Conservation (phyloP, 805 yeast genomes). For the Candida anglica region DNA sequence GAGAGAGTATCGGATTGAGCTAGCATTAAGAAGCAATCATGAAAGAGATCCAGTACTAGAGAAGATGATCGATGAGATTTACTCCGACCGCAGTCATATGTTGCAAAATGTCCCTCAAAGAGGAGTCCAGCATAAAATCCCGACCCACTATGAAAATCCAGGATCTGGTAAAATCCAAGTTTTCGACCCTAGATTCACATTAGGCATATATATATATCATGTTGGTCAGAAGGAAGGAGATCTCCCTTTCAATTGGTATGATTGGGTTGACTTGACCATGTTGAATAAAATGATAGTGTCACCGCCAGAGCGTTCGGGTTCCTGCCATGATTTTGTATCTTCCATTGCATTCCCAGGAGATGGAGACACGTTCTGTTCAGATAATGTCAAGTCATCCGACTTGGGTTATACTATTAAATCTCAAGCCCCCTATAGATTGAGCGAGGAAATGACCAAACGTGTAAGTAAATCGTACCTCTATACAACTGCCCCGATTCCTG, state of each 20-base stretch:
- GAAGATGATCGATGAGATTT: too few relatives aligned
- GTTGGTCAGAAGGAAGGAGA: too few relatives aligned
- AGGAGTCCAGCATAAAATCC: too few relatives aligned
- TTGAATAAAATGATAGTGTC: constrained; percentile 23
- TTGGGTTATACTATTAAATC: constrained; percentile 22
- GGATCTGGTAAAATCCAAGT: too few relatives aligned
- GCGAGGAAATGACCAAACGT: too few relatives aligned
- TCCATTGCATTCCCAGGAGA: constrained; percentile 4
- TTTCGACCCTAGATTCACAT: constrained; percentile 55
- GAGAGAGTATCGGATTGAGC: too few relatives aligned
- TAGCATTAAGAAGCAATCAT: too few relatives aligned
- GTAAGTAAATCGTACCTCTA: constrained; percentile 26
- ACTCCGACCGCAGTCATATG: too few relatives aligned
- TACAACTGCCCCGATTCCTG: constrained; percentile 24
- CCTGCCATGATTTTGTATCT: constrained; percentile 14
- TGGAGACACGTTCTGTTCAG: constrained; percentile 17
- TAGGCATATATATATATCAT: constrained; percentile 43
- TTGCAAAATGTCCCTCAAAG: too few relatives aligned
- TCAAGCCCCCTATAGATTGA: constrained; percentile 19
- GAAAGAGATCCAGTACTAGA: too few relatives aligned
- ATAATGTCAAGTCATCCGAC: constrained; percentile 9
- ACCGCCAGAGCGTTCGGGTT: constrained; percentile 10
- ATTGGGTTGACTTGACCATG: constrained; percentile 50
- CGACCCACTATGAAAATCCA: too few relatives aligned
- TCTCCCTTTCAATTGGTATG: constrained; percentile 59